Evolutionary conservation across 371 early-diverging fungal species (phyloP).

Genomic region (Batkoa obscura): DNA sequence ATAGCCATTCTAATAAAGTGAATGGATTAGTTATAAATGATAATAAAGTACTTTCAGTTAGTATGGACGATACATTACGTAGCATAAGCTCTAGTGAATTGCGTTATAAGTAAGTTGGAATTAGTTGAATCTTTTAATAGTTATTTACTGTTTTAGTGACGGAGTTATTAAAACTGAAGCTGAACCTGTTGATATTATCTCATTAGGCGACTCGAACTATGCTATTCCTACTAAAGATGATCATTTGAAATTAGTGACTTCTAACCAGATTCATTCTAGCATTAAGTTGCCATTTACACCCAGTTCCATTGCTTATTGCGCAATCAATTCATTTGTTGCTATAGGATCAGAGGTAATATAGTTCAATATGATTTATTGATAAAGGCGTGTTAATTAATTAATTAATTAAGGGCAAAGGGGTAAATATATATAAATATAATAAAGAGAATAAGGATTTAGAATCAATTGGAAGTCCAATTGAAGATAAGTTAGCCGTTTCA

Average conservation of each 20-base stretch:
- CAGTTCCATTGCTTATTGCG: too few species aligned
- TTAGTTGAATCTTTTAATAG: too few species aligned
- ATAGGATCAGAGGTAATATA: too few species aligned
- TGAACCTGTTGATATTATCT: conserved; percentile 15
- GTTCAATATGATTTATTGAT: not conserved
- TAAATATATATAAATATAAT: conserved; percentile 19
- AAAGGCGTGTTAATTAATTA: not conserved
- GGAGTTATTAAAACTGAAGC: not conserved
- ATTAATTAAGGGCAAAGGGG: conserved; percentile 7
- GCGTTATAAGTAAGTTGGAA: not conserved
- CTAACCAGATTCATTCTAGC: conserved; percentile 6
- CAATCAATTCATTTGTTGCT: too few species aligned
- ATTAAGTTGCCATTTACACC: too few species aligned
- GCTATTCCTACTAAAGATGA: conserved; percentile 22
- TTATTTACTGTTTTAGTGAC: too few species aligned
- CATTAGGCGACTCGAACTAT: conserved; percentile 27
- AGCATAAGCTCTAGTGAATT: conserved; percentile 1
- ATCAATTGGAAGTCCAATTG: not conserved
- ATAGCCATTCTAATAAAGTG: conserved; percentile 54
- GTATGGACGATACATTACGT: conserved; percentile 51
- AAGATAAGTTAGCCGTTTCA: not conserved
- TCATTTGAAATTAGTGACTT: conserved; percentile 26
- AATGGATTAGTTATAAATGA: conserved; percentile 21
- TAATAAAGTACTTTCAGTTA: conserved; percentile 32
- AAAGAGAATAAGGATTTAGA: conserved; percentile 11